Evolutionary conservation across 495 filamentous ascomycete genomes (phyloP).

Genomic region (Aspergillus cristatus): DNA sequence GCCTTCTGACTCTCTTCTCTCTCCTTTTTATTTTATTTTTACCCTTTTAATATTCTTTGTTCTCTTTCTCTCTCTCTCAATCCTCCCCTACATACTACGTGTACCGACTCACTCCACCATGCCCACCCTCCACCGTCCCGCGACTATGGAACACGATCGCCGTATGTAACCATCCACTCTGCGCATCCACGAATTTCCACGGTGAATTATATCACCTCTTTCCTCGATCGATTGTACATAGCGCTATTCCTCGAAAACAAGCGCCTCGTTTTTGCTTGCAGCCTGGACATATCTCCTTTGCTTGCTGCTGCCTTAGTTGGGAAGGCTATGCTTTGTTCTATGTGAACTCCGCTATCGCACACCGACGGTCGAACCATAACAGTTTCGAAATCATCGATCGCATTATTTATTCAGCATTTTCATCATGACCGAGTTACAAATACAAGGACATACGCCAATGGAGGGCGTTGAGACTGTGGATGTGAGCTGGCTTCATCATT

Average conservation of each 20-base stretch:
- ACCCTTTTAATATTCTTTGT: neutral
- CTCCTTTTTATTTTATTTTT: neutral
- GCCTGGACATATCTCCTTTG: too few relatives aligned
- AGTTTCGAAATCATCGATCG: too few relatives aligned
- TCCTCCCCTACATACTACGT: neutral
- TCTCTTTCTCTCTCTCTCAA: neutral
- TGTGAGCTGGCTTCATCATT: slow-evolving; percentile 62
- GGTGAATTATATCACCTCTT: neutral
- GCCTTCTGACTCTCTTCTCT: neutral
- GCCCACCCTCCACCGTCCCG: neutral
- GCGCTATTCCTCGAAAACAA: too few relatives aligned
- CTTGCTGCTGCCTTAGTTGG: too few relatives aligned
- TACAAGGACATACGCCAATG: slow-evolving; percentile 26
- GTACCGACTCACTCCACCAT: neutral
- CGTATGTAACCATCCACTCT: neutral
- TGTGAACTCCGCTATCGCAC: too few relatives aligned
- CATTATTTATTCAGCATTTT: too few relatives aligned
- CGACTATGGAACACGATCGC: neutral
- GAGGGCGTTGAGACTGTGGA: slow-evolving; percentile 58
- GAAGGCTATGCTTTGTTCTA: too few relatives aligned
- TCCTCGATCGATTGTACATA: neutral
- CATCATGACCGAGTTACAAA: too few relatives aligned
- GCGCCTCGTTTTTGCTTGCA: too few relatives aligned
- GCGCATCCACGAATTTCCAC: neutral
- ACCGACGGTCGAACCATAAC: too few relatives aligned